Base-by-base conservation (phyloP, 2,329 filamentous ascomycete species). In the Juglanconis oblonga region DNA sequence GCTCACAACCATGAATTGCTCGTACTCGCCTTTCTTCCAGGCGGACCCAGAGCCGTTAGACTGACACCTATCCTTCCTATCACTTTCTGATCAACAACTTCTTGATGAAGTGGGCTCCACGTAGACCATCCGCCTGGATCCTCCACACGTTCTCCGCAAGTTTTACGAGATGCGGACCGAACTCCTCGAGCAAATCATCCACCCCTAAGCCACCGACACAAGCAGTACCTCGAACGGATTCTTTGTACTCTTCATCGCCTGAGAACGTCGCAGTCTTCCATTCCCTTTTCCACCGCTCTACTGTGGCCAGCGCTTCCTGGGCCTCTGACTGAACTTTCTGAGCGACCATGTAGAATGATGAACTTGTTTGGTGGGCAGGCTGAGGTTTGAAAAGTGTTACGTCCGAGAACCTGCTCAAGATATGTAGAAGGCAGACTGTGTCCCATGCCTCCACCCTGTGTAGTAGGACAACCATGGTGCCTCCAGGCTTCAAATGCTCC, bases 291-390 rank as follows among this genome's bases (percentile, higher is more conserved):
- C 77, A 83, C 4, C 14, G 50, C 3, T 64, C 47, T 2, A 83
- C 62, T 0, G 78, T 75, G 8, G 59, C 36, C 0, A 66, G 2
- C 0, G 78, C 79, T 35, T 71, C 68, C 0, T 64, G 48, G 17
- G 63, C 61, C 3, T 68, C 45, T 5, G 70, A 69, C 47, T 74
- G 69, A 0, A 85, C 69, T 3, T 76, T 64, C 1, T 67, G 74
- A 2, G 81, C 81, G 9, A 85, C 62, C 66, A 84, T 70, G 65
- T 86, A 85, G 63, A 84, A 86, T 0, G 80, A 83, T 0, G 77
- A 80, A 4, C 76, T 69, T 24, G 69, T 78, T 1, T 64, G 67
- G 59, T 85, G 79, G 3, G 60, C 64, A 1, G 7, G 66, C 1
- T 7, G 63, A 0, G 79, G 79, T 65, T 85, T 86, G 67, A 74